Percentiles rank a stretch among this genome's conserved stretches.
These are phyloP conservation scores for Epichloe uncinata DNA, from an alignment of 2,329 filamentous ascomycete species.

Conservation along the genomic window DNA sequence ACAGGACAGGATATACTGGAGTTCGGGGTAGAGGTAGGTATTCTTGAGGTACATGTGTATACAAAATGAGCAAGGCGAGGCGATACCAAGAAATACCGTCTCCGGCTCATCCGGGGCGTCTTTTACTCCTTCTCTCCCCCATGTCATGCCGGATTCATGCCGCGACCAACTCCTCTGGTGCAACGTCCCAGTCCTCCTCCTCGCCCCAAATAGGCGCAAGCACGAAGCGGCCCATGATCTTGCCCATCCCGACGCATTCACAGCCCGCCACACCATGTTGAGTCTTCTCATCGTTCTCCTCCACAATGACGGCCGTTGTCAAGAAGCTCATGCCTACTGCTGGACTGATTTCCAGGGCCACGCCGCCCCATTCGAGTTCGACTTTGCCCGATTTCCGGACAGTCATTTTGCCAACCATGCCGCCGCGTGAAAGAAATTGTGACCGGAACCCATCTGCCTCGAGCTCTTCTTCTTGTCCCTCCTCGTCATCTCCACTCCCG, in stretches of 20 bases:
- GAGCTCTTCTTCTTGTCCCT: slow-evolving; percentile 20
- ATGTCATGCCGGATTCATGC: neutral
- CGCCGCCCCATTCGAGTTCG: slow-evolving; percentile 50
- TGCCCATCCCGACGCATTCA: slow-evolving; percentile 46
- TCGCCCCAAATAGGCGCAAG: slow-evolving; percentile 45
- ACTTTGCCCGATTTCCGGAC: slow-evolving; percentile 49
- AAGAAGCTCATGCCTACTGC: slow-evolving; percentile 42
- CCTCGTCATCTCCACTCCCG: slow-evolving; percentile 14
- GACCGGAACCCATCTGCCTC: slow-evolving; percentile 22
- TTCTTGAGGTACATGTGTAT: no score
- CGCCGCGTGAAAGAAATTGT: slow-evolving; percentile 34
- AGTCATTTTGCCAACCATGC: slow-evolving; percentile 46
- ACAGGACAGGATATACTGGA: neutral
- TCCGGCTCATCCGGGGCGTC: neutral
- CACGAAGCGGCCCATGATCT: slow-evolving; percentile 48
- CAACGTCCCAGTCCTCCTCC: slow-evolving; percentile 41
- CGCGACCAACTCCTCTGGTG: slow-evolving; percentile 19
- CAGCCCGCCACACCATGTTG: slow-evolving; percentile 29
- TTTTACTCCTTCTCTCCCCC: neutral
- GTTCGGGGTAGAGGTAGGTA: neutral
- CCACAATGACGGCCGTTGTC: slow-evolving; percentile 45
- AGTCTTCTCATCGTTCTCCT: slow-evolving; percentile 41
- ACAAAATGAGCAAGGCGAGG: no score
- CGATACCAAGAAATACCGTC: no score
- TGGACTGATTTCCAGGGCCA: slow-evolving; percentile 35